Evolutionary conservation across 352 stramenopile species (phyloP).

Genomic region (Globisporangium alternatum): DNA sequence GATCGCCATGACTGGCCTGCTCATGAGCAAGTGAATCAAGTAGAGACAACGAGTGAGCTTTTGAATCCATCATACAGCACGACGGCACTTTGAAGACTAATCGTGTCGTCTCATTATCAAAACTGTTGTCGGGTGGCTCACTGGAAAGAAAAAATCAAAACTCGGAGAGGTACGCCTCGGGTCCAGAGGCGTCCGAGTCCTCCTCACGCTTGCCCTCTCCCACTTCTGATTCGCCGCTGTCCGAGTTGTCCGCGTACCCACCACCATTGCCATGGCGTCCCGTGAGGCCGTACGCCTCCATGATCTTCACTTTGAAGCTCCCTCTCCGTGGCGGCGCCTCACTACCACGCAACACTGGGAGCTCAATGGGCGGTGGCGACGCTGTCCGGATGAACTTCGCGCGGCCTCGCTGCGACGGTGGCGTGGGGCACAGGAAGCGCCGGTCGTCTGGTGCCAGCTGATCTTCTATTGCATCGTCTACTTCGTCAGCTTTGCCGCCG

Average conservation of each 20-base stretch:
- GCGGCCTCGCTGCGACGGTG: constrained; percentile 3
- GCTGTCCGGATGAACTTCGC: background rate
- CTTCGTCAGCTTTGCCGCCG: background rate
- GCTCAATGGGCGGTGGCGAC: background rate
- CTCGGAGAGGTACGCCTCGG: constrained; percentile 26
- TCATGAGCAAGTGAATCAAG: constrained; percentile 14
- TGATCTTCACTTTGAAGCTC: constrained; percentile 7
- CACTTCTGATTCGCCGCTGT: constrained; percentile 19
- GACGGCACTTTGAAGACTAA: background rate
- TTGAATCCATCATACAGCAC: background rate
- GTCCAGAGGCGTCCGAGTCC: constrained; percentile 23
- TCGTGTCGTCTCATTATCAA: background rate
- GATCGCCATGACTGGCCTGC: constrained; percentile 53
- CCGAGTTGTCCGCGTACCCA: constrained; percentile 7
- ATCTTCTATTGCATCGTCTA: background rate
- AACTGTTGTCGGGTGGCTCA: background rate
- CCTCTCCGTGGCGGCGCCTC: background rate
- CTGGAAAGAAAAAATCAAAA: constrained; percentile 22
- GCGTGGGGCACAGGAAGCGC: constrained; percentile 10
- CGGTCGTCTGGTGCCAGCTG: background rate
- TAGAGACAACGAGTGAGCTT: background rate
- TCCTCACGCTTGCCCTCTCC: constrained; percentile 21
- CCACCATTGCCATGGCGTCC: background rate
- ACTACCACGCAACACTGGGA: background rate
- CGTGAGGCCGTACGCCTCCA: constrained; percentile 2